Conservation (phyloP, 75 land plant species). For the Chamaecyparis obtusa region DNA sequence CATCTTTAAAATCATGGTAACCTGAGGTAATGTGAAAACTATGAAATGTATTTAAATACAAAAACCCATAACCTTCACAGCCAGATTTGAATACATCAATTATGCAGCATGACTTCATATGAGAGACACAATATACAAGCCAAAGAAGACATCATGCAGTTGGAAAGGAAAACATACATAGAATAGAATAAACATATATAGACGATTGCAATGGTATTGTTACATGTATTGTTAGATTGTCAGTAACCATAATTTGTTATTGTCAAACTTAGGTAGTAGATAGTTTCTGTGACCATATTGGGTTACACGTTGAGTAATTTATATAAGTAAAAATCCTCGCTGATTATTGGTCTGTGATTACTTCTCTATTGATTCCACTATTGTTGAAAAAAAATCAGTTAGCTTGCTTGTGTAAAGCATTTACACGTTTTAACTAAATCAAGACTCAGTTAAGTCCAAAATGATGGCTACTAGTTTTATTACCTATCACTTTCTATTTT, state of each 20-base stretch:
- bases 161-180: neutral
- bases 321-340: too few species aligned
- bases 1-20: neutral
- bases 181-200: neutral
- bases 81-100: neutral
- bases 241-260: too few species aligned
- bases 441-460: neutral
- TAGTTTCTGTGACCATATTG: too few species aligned
- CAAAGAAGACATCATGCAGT: neutral
- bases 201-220: neutral
- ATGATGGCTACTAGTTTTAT: neutral
- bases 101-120: neutral
- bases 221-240: too few species aligned
- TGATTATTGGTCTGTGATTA: too few species aligned
- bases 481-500: neutral
- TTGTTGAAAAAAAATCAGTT: neutral
- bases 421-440: neutral
- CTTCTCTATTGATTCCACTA: too few species aligned
- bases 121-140: neutral
- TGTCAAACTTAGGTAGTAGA: too few species aligned
- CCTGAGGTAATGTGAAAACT: neutral
- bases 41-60: neutral
- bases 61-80: neutral
- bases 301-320: too few species aligned
- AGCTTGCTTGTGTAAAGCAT: neutral